A percentile compares a stretch with the other conserved stretches of the same genome.
phyloP scores from a whole-genome alignment of 139 green algal genomes.

The Haematococcus sp. region DNA sequence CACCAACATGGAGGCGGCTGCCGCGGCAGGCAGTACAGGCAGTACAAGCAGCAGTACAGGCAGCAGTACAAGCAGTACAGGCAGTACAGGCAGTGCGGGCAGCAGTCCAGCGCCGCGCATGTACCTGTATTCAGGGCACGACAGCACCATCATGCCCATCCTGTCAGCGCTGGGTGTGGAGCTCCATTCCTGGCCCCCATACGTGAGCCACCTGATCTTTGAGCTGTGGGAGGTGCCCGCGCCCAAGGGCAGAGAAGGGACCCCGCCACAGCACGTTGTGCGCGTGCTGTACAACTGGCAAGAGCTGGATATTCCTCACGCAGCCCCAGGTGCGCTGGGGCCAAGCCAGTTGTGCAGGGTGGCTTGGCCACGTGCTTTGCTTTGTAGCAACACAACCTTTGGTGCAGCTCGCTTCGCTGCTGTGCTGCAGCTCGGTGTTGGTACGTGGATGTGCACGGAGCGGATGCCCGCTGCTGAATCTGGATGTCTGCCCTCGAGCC shows the following conservation, averaged over 20 bases:
- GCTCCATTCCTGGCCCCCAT: constrained; percentile 59
- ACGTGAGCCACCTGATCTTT: constrained; percentile 61
- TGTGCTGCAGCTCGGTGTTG: too few species aligned
- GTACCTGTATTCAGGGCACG: constrained; percentile 69
- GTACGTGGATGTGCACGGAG: too few species aligned
- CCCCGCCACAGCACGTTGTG: constrained; percentile 19
- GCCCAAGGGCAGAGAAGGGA: too few species aligned
- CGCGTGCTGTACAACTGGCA: constrained; percentile 66
- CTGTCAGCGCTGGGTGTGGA: constrained; percentile 54
- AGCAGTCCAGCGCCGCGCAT: constrained; percentile 23
- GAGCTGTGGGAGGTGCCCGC: constrained; percentile 67
- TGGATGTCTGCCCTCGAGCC: too few species aligned
- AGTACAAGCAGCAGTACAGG: constrained; percentile 19
- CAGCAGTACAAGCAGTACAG: not conserved
- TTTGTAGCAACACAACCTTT: too few species aligned
- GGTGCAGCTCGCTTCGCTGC: too few species aligned
- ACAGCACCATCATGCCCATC: constrained; percentile 36
- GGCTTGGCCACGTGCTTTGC: too few species aligned
- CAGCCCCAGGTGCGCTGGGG: constrained; percentile 24
- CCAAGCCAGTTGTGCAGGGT: too few species aligned
- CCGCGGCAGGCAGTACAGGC: constrained; percentile 21
- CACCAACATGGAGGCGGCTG: constrained; percentile 51
- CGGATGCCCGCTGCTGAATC: too few species aligned
- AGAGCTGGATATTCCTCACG: constrained; percentile 49
- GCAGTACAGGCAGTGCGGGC: not conserved